phyloP scores from a whole-genome alignment of 306 rosid species.

The Astragalus glycyphyllos region DNA sequence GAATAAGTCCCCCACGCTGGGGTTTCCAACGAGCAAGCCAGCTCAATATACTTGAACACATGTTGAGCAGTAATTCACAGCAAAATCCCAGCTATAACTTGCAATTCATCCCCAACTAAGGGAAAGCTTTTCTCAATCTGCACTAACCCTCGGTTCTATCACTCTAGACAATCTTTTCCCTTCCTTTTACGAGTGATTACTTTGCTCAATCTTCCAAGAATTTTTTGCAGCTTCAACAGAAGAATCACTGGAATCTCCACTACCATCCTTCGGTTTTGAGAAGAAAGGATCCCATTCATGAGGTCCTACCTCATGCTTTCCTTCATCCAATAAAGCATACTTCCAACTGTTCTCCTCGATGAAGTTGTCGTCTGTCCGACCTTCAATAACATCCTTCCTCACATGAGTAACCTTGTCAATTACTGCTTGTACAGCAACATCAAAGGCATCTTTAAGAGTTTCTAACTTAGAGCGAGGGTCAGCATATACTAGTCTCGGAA shows the following conservation, averaged over 20 bases:
- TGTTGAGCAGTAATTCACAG: conserved; percentile 37
- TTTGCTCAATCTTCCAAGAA: conserved; percentile 85
- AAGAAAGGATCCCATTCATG: conserved; percentile 99
- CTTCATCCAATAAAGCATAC: conserved; percentile 85
- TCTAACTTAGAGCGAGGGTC: conserved; percentile 94
- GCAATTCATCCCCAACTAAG: conserved; percentile 21
- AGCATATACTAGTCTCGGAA: conserved; percentile 86
- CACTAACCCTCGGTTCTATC: conserved; percentile 10
- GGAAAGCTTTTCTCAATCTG: conserved; percentile 19
- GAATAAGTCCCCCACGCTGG: conserved; percentile 34
- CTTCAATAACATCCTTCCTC: conserved; percentile 80
- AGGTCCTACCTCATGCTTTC: conserved; percentile 88
- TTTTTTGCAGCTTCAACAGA: conserved; percentile 84
- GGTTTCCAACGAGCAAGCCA: conserved; percentile 36
- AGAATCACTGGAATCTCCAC: conserved; percentile 63
- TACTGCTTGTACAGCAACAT: conserved; percentile 85
- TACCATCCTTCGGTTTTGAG: conserved; percentile 86
- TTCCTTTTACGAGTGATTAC: conserved; percentile 49
- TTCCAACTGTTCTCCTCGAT: conserved; percentile 99
- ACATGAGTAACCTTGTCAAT: conserved; percentile 78
- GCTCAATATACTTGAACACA: conserved; percentile 30
- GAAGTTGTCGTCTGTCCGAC: conserved; percentile 64
- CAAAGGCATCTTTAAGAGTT: conserved; percentile 87
- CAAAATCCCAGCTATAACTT: conserved; percentile 38
- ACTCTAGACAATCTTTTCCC: conserved; percentile 17